These are phyloP conservation scores for Evansstolkia leycettana DNA, from an alignment of 495 filamentous ascomycete genomes.

Conservation along the genomic window DNA sequence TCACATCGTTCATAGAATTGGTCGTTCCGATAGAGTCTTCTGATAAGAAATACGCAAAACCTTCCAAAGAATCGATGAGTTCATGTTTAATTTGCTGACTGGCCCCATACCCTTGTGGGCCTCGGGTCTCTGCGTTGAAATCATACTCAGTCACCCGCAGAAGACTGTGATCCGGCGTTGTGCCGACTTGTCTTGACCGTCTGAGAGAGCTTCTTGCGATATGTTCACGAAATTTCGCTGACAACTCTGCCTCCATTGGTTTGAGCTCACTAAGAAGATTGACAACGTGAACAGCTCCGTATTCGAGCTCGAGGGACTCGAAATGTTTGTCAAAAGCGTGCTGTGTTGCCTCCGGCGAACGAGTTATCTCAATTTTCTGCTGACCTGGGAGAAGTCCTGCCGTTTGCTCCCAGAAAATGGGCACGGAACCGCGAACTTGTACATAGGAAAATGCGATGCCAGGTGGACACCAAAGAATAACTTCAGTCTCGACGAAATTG, in stretches of 20 bases:
- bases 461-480: constrained; percentile 57
- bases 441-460: constrained; percentile 83
- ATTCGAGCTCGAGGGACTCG: constrained; percentile 64
- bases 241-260: constrained; percentile 70
- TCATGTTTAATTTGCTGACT: constrained; percentile 64
- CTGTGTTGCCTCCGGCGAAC: constrained; percentile 82
- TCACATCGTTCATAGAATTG: constrained; percentile 10
- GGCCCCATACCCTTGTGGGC: constrained; percentile 76
- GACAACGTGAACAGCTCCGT: constrained; percentile 81
- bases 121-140: constrained; percentile 88
- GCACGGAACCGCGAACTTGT: constrained; percentile 84
- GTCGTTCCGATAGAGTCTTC: constrained; percentile 37
- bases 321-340: constrained; percentile 95
- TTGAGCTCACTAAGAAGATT: constrained; percentile 86
- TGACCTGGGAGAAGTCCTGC: constrained; percentile 80
- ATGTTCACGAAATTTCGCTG: constrained; percentile 63
- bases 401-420: constrained; percentile 93
- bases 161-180: constrained; percentile 52
- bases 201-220: constrained; percentile 57
- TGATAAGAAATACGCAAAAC: constrained; percentile 83
- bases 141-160: constrained; percentile 77
- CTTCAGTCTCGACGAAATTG: constrained; percentile 72
- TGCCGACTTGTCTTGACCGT: constrained; percentile 22
- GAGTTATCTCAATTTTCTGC: constrained; percentile 86
- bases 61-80: constrained; percentile 64